Evolutionary conservation across 352 stramenopile species (phyloP), one percentile per base, ranked within the genome.

Genomic region (Thalassiosira mediterranea): DNA sequence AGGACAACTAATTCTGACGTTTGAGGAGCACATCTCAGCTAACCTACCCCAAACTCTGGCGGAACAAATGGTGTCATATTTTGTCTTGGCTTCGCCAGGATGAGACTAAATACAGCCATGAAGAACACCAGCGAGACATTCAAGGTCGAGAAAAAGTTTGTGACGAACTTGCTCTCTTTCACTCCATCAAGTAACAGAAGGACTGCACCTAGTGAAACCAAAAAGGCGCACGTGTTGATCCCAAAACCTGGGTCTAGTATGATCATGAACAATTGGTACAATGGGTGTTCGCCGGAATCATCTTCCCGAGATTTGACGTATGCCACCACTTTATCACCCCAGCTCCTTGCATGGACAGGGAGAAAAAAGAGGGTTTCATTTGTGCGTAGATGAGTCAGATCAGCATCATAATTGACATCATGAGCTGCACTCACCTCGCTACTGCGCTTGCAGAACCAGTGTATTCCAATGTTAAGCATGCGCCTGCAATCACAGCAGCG

Each of bases 261-360:
- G 11, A 17, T 19, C n/a, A 68, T 60, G 3, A 62, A 59, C 13
- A 73, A 31, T n/a, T n/a, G n/a, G n/a, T n/a, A n/a, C n/a, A n/a
- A n/a, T n/a, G n/a, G n/a, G n/a, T n/a, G n/a, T n/a, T n/a, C n/a
- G n/a, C n/a, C n/a, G 46, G 13, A 53, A 61, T 62, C 40, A 11
- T 19, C 26, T 11, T 54, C 10, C 21, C n/a, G 21, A 25, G 51
- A 44, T 66, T 31, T 52, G 25, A 54, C 11, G 59, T 74, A 91
- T 61, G 79, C 66, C 2, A 95, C 72, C 0, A 97, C 81, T 71
- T 98, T 98, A 58, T 90, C 84, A 0, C 94, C 95, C 96, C 96
- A 98, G n/a, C n/a, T n/a, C n/a, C n/a, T n/a, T n/a, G n/a, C n/a
- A n/a, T n/a, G n/a, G n/a, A n/a, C n/a, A n/a, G n/a, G n/a, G n/a